Base-by-base conservation (phyloP, 225 moss, liverwort and hornwort genomes). In the Takakia lepidozioides region DNA sequence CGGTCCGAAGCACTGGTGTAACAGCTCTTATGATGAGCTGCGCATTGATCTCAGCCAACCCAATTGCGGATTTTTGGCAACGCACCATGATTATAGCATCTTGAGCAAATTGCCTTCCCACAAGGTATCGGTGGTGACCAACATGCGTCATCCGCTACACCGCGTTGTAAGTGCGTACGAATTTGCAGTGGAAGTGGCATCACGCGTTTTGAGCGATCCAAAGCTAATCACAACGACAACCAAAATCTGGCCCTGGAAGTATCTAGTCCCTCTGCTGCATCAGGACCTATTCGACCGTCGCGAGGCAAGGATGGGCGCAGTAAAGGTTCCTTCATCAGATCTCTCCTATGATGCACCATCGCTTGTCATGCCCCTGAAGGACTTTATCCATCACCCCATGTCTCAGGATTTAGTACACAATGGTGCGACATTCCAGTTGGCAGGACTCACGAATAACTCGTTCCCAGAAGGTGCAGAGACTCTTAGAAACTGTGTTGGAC, bases 231-330 rank as follows among this genome's bases (percentile, higher is more conserved):
- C 40, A 27, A 27, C 15, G 46, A 68, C 67, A 13, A 11, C 50
- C 9, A 54, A 69, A 23, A 64, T 78, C 18, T 78, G 73, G 78
- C 78, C 73, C 2, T 78, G 78, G 78, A 78, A 63, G 24, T 66
- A 65, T 54, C 59, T 78, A 10, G 68, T 69, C 27, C 78, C 73
- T 1, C 47, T 46, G 2, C 56, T 78, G 64, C 49, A 58, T 34
- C 30, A 38, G 1, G 78, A 73, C 46, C 9, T 78, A 19, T 45
- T 59, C 22, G 32, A 21, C 13, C 73, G 73, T 28, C 19, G 34
- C 22, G 49, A 36, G 24, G n/a, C n/a, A n/a, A n/a, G n/a, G n/a
- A n/a, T n/a, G n/a, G n/a, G n/a, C n/a, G n/a, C n/a, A n/a, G n/a
- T n/a, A n/a, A n/a, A n/a, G n/a, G n/a, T 19, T 63, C 30, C n/a